Conservation (phyloP, 1,284 basidiomycete species). For the Apiotrichum montevideense region DNA sequence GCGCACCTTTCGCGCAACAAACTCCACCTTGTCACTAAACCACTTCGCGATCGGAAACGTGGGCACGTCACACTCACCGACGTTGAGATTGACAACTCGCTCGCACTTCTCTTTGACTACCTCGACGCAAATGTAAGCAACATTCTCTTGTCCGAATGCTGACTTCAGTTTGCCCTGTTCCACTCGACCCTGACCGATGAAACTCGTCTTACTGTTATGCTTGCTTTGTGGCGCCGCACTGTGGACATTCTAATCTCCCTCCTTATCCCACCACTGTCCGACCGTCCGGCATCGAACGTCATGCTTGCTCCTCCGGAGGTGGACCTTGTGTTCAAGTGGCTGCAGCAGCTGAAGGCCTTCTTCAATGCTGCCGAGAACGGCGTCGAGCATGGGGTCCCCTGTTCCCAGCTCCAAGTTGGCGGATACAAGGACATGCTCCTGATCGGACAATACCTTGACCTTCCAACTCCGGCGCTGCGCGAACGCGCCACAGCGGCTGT, state of each 20-base stretch:
- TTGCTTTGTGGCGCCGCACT: constrained; percentile 36
- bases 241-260: constrained; percentile 41
- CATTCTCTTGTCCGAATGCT: neutral
- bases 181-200: constrained; percentile 31
- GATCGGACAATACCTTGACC: constrained; percentile 44
- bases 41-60: constrained; percentile 37
- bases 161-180: constrained; percentile 40
- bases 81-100: constrained; percentile 34
- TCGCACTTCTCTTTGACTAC: constrained; percentile 40
- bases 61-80: constrained; percentile 28
- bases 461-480: constrained; percentile 36
- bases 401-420: constrained; percentile 30
- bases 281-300: constrained; percentile 23
- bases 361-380: constrained; percentile 44
- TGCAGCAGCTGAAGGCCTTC: constrained; percentile 41
- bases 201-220: constrained; percentile 27
- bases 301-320: constrained; percentile 26
- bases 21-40: constrained; percentile 25
- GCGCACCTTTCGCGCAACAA: constrained; percentile 22
- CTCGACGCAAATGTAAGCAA: constrained; percentile 42
- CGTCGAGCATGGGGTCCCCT: constrained; percentile 41
- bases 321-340: constrained; percentile 46
- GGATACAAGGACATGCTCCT: constrained; percentile 43
- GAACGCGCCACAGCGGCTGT: constrained; percentile 40
- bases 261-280: constrained; percentile 42